phyloP scores from a whole-genome alignment of 2,329 filamentous ascomycete genomes.

The Emmonsiellopsis sp. region DNA sequence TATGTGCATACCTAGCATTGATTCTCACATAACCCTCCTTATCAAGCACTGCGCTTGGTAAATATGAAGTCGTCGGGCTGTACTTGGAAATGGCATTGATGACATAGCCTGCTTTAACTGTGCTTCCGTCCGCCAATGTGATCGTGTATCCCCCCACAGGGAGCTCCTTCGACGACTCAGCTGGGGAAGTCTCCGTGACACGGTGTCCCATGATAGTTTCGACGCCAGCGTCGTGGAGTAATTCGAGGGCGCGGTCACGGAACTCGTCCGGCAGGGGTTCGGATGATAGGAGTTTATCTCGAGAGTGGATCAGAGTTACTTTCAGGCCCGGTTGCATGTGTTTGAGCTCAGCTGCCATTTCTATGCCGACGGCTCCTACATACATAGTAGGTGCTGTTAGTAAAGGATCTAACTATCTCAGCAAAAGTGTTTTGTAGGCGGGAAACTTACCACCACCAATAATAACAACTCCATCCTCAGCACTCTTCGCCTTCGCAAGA shows the following conservation, averaged over 20 bases:
- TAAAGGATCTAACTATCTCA: neutral
- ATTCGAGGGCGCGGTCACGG: conserved; percentile 50
- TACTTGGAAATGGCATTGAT: conserved; percentile 58
- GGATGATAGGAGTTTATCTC: conserved; percentile 58
- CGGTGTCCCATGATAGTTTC: conserved; percentile 55
- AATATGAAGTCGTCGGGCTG: conserved; percentile 50
- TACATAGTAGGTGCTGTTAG: neutral
- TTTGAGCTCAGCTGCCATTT: conserved; percentile 74
- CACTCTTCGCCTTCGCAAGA: conserved; percentile 44
- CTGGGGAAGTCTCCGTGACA: conserved; percentile 30
- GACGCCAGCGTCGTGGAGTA: conserved; percentile 55
- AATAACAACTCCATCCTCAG: conserved; percentile 53
- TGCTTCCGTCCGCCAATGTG: conserved; percentile 50
- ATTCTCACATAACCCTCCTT: conserved; percentile 56
- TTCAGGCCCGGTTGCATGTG: conserved; percentile 51
- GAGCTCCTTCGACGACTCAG: conserved; percentile 42
- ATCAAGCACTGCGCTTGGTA: conserved; percentile 49
- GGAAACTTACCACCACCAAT: conserved; percentile 54
- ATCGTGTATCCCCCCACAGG: conserved; percentile 38
- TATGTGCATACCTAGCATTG: conserved; percentile 36
- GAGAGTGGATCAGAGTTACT: conserved; percentile 68
- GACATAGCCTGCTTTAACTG: conserved; percentile 52
- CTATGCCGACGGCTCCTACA: conserved; percentile 63
- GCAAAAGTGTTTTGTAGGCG: no score
- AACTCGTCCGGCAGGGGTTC: conserved; percentile 63